Percentiles rank a stretch among this genome's conserved stretches.
Conservation (phyloP, 2,329 filamentous ascomycete species). For the Colletotrichum coccodes region DNA sequence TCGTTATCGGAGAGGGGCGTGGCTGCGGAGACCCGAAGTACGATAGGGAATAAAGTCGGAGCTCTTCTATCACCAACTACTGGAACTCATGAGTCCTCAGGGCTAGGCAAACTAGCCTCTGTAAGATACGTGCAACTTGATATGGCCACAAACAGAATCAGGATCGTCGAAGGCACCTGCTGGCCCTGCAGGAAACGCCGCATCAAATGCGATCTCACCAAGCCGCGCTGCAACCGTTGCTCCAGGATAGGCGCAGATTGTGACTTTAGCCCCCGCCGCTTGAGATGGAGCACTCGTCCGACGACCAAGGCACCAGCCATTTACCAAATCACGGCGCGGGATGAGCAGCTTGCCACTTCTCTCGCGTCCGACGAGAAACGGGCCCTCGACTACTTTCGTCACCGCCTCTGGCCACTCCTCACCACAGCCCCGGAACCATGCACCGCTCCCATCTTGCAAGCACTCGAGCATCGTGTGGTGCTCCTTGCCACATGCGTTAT, state of each 20-base stretch:
- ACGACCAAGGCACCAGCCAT: constrained; percentile 42
- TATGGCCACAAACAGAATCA: constrained; percentile 13
- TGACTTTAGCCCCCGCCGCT: constrained; percentile 48
- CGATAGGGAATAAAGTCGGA: background rate
- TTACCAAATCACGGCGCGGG: constrained; percentile 39
- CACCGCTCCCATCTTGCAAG: constrained; percentile 41
- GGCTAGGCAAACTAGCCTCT: no score
- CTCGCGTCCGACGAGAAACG: constrained; percentile 42
- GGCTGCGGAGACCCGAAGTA: background rate
- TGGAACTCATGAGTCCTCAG: background rate
- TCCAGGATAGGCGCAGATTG: constrained; percentile 30
- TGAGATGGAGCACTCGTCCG: constrained; percentile 53
- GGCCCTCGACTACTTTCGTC: constrained; percentile 45
- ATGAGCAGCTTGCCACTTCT: constrained; percentile 35
- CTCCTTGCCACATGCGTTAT: constrained; percentile 44
- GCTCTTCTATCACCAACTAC: background rate
- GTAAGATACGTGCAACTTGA: no score
- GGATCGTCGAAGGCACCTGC: constrained; percentile 46
- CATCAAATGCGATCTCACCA: constrained; percentile 47
- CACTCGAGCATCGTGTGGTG: constrained; percentile 45
- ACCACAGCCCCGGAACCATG: constrained; percentile 42
- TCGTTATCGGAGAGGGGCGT: background rate
- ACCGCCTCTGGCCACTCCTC: constrained; percentile 44
- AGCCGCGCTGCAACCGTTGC: constrained; percentile 45
- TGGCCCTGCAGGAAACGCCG: constrained; percentile 47